Evolutionary conservation across 2,329 filamentous ascomycete species (phyloP), one percentile per base, ranked within the genome.

Genomic region (Cylindrodendrum hubeiense): DNA sequence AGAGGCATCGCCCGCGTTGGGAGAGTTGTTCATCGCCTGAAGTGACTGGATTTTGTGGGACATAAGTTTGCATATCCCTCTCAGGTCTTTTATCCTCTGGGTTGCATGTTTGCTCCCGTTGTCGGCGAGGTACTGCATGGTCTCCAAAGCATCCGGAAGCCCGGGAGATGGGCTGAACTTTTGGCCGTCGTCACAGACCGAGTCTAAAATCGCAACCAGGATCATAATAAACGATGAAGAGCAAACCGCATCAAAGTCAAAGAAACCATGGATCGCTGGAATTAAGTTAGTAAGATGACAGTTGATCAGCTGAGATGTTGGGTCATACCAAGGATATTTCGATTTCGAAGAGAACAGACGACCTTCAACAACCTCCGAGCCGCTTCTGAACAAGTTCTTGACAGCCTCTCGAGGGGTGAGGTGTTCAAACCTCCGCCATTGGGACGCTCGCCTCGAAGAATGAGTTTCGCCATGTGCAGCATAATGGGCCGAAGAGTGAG

Each of bases 401-500:
- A 76, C 4, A 76, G 50, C 39, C 71, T 68, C 17, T 74, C 74
- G 2, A 76, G 67, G 2, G 74, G 71, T 0, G 75, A 75, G 8
- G 69, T 70, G 28, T 70, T 70, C 2, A 75, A 52, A n/a, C 68
- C 68, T 19, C 70, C 62, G 13, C 68, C 66, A 6, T 67, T 74
- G 4, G 67, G 69, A 0, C 73, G 69, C 22, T 71, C 66, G 3
- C 71, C 74, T 13, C 68, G 72, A 0, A 76, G 64, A 12, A 75
- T 73, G 5, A 75, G 67, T 22, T 76, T 74, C 2, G 75, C 75
- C 1, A 75, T 72, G 28, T 76, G 75, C 1, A 76, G 49, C 68
- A 76, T 73, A 5, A 76, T 75, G 3, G 75, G 75, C 5, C 75
- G 65, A 2, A 76, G 75, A 5, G 75, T 76, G 4, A 76, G 73